Evolutionary conservation across 345 rosid genomes (phyloP).

Genomic region (Populus ilicifolia): DNA sequence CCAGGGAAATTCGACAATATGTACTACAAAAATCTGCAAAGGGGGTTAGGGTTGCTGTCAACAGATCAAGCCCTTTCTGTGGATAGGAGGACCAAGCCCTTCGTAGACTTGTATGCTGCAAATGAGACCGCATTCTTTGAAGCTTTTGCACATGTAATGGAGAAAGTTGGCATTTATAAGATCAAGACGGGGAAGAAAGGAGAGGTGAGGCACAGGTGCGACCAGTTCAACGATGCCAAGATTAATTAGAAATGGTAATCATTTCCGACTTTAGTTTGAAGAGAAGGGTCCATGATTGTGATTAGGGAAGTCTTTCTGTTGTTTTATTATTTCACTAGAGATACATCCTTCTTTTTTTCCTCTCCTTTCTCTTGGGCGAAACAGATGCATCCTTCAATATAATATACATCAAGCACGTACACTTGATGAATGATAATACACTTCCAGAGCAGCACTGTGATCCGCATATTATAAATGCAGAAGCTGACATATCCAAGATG

Average conservation of each 20-base stretch:
- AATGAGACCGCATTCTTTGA: constrained; percentile 40
- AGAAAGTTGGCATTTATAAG: constrained; percentile 36
- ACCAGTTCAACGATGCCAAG: constrained; percentile 31
- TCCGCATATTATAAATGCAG: too few relatives aligned
- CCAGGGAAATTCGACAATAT: constrained; percentile 53
- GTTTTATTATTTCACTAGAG: too few relatives aligned
- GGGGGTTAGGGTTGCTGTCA: constrained; percentile 40
- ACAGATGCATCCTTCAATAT: too few relatives aligned
- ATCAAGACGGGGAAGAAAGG: constrained; percentile 44
- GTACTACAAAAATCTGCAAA: constrained; percentile 42
- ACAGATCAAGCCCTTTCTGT: constrained; percentile 30
- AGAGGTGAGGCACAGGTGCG: constrained; percentile 54
- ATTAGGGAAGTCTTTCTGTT: too few relatives aligned
- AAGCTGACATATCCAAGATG: too few relatives aligned
- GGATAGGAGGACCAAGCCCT: constrained; percentile 35
- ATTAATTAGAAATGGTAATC: background rate
- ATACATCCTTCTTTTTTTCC: too few relatives aligned
- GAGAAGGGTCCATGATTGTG: background rate
- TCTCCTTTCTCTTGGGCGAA: too few relatives aligned
- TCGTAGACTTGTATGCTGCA: constrained; percentile 37
- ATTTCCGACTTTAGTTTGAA: background rate
- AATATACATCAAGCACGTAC: too few relatives aligned
- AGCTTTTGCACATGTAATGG: constrained; percentile 46
- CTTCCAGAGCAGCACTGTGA: too few relatives aligned
- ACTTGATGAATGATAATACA: too few relatives aligned